Percentiles rank a stretch among this genome's conserved stretches.
Evolutionary conservation across 2,329 filamentous ascomycete species (phyloP).

Genomic region (Aspergillus clavatus): DNA sequence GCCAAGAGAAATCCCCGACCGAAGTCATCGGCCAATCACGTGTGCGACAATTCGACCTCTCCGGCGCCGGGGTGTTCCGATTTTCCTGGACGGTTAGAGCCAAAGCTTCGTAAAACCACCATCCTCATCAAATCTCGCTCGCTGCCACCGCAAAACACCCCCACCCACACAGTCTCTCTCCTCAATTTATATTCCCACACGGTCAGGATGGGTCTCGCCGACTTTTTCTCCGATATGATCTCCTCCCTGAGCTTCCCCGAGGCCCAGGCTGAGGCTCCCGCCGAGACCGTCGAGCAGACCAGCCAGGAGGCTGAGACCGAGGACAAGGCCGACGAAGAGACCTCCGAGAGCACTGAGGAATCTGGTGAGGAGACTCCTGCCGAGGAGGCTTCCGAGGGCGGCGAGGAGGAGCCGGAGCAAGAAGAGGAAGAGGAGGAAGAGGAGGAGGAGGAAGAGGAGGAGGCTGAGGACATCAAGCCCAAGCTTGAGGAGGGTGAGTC

Average conservation of each 20-base stretch:
- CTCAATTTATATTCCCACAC: constrained; percentile 27
- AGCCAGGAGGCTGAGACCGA: constrained; percentile 49
- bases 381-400: constrained; percentile 49
- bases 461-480: constrained; percentile 80
- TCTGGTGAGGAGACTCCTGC: constrained; percentile 41
- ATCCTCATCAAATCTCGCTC: constrained; percentile 31
- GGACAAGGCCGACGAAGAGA: constrained; percentile 51
- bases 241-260: constrained; percentile 60
- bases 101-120: constrained; percentile 35
- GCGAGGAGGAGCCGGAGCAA: constrained; percentile 54
- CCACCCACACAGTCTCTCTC: constrained; percentile 24
- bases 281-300: constrained; percentile 49
- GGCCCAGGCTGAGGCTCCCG: constrained; percentile 57
- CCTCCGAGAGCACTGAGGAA: constrained; percentile 4
- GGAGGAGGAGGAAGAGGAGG: constrained; percentile 78
- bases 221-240: constrained; percentile 61
- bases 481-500: constrained; percentile 85
- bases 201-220: constrained; percentile 57
- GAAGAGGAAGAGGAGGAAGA: constrained; percentile 69
- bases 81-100: constrained; percentile 34
- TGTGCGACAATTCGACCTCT: constrained; percentile 34
- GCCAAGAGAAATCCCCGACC: constrained; percentile 2
- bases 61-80: constrained; percentile 38
- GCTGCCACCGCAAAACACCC: constrained; percentile 21
- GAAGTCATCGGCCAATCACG: constrained; percentile 35